Evolutionary conservation across 345 rosid species (phyloP), one percentile per base, ranked within the genome.

Genomic region (Populus pruinosa): DNA sequence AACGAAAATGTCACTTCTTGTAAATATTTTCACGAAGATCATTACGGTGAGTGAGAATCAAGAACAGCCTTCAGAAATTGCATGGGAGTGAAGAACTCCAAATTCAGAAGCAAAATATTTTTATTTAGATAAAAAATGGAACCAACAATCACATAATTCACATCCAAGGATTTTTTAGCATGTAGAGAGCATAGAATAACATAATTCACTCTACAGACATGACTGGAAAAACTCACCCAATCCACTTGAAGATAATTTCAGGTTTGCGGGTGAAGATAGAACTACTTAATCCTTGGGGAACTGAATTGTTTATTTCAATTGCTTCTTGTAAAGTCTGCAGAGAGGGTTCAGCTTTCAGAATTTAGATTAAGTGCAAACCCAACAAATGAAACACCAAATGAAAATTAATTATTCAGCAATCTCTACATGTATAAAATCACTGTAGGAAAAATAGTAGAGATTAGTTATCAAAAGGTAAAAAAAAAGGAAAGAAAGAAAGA

Each of bases 221-320:
- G 41, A 39, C 11, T 43, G 47, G 29, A 73, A 20, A 69, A 31
- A 78, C 93, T 75, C 73, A 88, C 99, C 99, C 97, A 5, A 91
- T 81, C 99, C 99, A 93, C 78, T 85, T 92, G 86, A 93, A 93
- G 86, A 96, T 91, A 71, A 84, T 61, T 65, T 86, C 97, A 6
- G 97, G 97, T 41, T 85, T 87, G 47, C 90, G 87, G 59, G 98
- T 93, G 86, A 93, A 93, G 77, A 96, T 92, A 10, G 97, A 93
- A 77, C 97, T 96, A 81, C 99, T 93, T 44, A 93, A 83, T 79
- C 99, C 99, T 89, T 96, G 98, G 50, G 98, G 94, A 41, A 96
- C 99, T 0, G 96, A 91, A 86, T 92, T 93, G 87, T 93, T 93
- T 83, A 93, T 93, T 41, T 89, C 90, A 65, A 96, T 85, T 64